Conservation (phyloP, 495 filamentous ascomycete species). For the Xylaria curta region DNA sequence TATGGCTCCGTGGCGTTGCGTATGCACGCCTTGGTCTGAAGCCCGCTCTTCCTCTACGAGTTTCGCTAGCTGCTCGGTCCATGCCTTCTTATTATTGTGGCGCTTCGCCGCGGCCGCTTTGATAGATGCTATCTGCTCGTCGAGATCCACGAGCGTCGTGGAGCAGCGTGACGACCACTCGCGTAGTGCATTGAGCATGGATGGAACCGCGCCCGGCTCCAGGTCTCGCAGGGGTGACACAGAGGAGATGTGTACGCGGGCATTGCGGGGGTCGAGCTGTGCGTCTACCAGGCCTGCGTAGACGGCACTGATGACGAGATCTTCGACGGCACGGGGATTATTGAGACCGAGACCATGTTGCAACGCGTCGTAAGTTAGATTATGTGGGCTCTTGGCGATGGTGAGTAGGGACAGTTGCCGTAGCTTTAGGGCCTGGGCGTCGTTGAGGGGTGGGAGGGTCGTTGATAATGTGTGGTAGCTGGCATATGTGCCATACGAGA, state of each 20-base stretch:
- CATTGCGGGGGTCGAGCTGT: slow-evolving; percentile 78
- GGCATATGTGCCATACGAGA: slow-evolving; percentile 88
- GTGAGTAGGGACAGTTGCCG: slow-evolving; percentile 88
- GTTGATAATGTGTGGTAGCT: slow-evolving; percentile 62
- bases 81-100: slow-evolving; percentile 56
- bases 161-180: slow-evolving; percentile 81
- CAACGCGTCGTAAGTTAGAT: slow-evolving; percentile 76
- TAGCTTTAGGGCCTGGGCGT: slow-evolving; percentile 81
- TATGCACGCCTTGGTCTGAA: slow-evolving; percentile 52
- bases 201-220: slow-evolving; percentile 67
- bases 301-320: slow-evolving; percentile 86
- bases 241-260: slow-evolving; percentile 75
- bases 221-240: slow-evolving; percentile 87
- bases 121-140: slow-evolving; percentile 68
- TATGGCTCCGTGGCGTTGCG: slow-evolving; percentile 41
- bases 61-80: slow-evolving; percentile 53
- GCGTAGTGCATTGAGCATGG: slow-evolving; percentile 69
- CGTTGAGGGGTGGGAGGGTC: slow-evolving; percentile 73
- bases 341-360: slow-evolving; percentile 69
- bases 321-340: slow-evolving; percentile 76
- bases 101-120: slow-evolving; percentile 61
- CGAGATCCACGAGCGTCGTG: slow-evolving; percentile 74
- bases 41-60: slow-evolving; percentile 51
- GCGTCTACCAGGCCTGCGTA: slow-evolving; percentile 83
- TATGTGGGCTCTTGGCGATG: slow-evolving; percentile 63